phyloP scores from a whole-genome alignment of 352 stramenopile genomes.

The Phytophthora kernoviae region DNA sequence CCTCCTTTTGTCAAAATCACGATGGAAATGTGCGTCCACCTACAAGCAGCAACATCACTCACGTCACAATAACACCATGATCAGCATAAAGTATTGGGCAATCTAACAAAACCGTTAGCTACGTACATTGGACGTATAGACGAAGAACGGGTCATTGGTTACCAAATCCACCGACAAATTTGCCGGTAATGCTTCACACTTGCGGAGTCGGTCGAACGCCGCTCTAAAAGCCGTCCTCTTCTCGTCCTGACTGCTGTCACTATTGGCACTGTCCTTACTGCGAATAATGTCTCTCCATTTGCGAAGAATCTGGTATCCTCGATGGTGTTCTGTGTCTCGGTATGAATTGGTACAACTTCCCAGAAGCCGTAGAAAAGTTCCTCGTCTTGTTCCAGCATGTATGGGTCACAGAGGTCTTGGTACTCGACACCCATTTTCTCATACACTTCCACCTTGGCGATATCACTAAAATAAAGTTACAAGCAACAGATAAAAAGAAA shows the following conservation, averaged over 20 bases:
- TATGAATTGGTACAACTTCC: slow-evolving; percentile 90
- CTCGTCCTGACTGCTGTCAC: slow-evolving; percentile 11
- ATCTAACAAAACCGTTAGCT: not conserved
- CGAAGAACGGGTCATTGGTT: slow-evolving; percentile 82
- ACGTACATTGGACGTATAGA: slow-evolving; percentile 92
- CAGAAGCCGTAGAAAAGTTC: slow-evolving; percentile 93
- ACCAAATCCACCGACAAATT: slow-evolving; percentile 32
- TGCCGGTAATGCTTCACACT: slow-evolving; percentile 35
- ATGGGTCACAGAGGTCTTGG: slow-evolving; percentile 88
- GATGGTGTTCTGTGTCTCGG: slow-evolving; percentile 75
- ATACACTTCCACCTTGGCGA: slow-evolving; percentile 86
- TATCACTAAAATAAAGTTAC: slow-evolving; percentile 55
- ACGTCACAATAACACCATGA: slow-evolving; percentile 1
- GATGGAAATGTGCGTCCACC: slow-evolving; percentile 89
- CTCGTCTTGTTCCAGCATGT: slow-evolving; percentile 82
- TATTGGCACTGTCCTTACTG: slow-evolving; percentile 20
- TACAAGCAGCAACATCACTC: slow-evolving; percentile 15
- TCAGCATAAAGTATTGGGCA: not conserved
- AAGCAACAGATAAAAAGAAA: not conserved
- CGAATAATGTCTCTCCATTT: slow-evolving; percentile 53
- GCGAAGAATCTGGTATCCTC: slow-evolving; percentile 70
- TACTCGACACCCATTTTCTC: slow-evolving; percentile 83
- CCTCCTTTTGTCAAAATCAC: slow-evolving; percentile 74
- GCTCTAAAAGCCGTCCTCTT: slow-evolving; percentile 35
- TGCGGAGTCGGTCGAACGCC: slow-evolving; percentile 44